A percentile compares a stretch with the other conserved stretches of the same genome.
These are phyloP conservation scores for Warburgia ugandensis DNA, from an alignment of 164 flowering plant species.

Conservation along the genomic window DNA sequence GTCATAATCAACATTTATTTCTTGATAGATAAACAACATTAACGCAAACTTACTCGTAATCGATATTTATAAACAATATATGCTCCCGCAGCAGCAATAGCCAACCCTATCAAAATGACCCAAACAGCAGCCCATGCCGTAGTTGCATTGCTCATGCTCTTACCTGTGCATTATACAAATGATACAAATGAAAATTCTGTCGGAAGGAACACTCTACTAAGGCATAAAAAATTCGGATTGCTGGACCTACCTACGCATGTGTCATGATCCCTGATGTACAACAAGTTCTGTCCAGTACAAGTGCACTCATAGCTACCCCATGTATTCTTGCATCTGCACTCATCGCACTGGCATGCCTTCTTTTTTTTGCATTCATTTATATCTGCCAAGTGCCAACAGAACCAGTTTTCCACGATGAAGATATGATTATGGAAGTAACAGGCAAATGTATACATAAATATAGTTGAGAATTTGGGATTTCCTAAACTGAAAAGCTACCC, in stretches of 20 bases:
- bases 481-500: no score
- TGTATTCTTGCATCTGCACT: slow-evolving; percentile 75
- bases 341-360: slow-evolving; percentile 81
- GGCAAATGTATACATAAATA: no score
- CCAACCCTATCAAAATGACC: slow-evolving; percentile 66
- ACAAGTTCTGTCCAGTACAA: slow-evolving; percentile 66
- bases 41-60: slow-evolving; percentile 53
- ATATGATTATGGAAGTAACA: neutral
- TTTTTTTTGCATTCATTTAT: slow-evolving; percentile 85
- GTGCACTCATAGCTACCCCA: slow-evolving; percentile 86
- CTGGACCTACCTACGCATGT: slow-evolving; percentile 75
- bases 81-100: slow-evolving; percentile 65
- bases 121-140: slow-evolving; percentile 80
- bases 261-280: slow-evolving; percentile 84
- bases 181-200: no score
- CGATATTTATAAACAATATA: slow-evolving; percentile 86
- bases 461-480: no score
- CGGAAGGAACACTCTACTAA: no score
- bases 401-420: neutral
- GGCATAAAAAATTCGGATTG: no score
- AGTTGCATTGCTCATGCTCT: slow-evolving; percentile 40
- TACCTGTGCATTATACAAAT: slow-evolving; percentile 39
- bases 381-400: slow-evolving; percentile 33
- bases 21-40: neutral
- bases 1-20: neutral